Conservation (phyloP, 2,329 filamentous ascomycete species). For the Drechslera avenae region DNA sequence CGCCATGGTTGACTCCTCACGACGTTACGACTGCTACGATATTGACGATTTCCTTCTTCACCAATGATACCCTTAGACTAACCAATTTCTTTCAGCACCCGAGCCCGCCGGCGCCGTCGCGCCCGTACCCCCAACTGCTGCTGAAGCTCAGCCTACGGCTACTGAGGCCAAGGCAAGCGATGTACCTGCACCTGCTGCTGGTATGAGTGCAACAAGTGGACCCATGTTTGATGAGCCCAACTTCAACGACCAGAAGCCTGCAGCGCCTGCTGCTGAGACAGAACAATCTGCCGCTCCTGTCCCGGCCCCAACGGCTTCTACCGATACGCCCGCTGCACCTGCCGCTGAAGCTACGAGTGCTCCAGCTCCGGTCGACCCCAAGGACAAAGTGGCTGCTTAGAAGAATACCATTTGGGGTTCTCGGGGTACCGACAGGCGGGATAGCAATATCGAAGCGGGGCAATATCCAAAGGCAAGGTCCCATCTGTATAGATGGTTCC, state of each 20-base stretch:
- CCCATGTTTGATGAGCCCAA: slow-evolving; percentile 43
- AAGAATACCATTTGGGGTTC: neutral
- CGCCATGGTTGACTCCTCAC: neutral
- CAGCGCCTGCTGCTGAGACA: slow-evolving; percentile 9
- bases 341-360: neutral
- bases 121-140: slow-evolving; percentile 37
- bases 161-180: slow-evolving; percentile 27
- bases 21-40: slow-evolving; percentile 5
- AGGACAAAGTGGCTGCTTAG: slow-evolving; percentile 12
- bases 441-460: no score
- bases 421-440: neutral
- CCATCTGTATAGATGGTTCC: no score
- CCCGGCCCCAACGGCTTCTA: neutral
- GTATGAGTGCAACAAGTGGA: slow-evolving; percentile 49
- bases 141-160: slow-evolving; percentile 28
- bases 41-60: slow-evolving; percentile 10
- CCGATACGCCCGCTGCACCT: neutral
- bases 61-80: slow-evolving; percentile 30
- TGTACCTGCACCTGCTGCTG: slow-evolving; percentile 31
- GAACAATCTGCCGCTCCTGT: neutral
- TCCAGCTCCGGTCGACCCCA: neutral
- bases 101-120: slow-evolving; percentile 41
- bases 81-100: slow-evolving; percentile 34
- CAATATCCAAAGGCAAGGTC: no score
- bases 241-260: slow-evolving; percentile 28